Percentiles rank a stretch among this genome's conserved stretches.
These are phyloP conservation scores for Xerophyta viscosa DNA, from an alignment of 106 monocot species.

Conservation along the genomic window DNA sequence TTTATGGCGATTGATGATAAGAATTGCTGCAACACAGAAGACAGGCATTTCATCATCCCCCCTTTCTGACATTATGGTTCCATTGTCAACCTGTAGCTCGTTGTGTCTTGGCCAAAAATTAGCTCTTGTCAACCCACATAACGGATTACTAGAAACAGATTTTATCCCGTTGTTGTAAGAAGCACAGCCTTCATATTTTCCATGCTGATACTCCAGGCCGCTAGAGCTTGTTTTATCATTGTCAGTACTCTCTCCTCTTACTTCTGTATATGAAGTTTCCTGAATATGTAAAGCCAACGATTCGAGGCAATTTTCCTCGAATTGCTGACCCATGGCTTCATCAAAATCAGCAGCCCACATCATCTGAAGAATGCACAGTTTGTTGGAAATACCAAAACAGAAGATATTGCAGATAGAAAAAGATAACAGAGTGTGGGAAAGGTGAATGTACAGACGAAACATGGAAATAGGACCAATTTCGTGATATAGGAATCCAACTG, in stretches of 20 bases:
- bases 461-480: no score
- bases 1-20: conserved; percentile 85
- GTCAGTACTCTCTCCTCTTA: conserved; percentile 12
- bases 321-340: conserved; percentile 47
- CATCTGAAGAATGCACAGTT: conserved; percentile 45
- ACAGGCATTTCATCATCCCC: conserved; percentile 78
- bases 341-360: conserved; percentile 99
- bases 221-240: conserved; percentile 25
- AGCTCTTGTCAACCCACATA: conserved; percentile 83
- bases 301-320: conserved; percentile 73
- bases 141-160: conserved; percentile 51
- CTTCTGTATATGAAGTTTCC: conserved; percentile 17
- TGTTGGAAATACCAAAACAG: not conserved
- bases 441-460: no score
- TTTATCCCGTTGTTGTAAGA: conserved; percentile 32
- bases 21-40: conserved; percentile 93
- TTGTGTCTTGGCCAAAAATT: conserved; percentile 63
- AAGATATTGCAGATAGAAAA: not conserved
- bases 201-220: conserved; percentile 6
- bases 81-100: conserved; percentile 19
- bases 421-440: no score
- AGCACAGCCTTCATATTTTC: conserved; percentile 21
- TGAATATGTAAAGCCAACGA: conserved; percentile 45
- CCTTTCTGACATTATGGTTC: conserved; percentile 19
- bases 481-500: no score